Conservation (phyloP, 306 rosid genomes). For the Castanea sativa region DNA sequence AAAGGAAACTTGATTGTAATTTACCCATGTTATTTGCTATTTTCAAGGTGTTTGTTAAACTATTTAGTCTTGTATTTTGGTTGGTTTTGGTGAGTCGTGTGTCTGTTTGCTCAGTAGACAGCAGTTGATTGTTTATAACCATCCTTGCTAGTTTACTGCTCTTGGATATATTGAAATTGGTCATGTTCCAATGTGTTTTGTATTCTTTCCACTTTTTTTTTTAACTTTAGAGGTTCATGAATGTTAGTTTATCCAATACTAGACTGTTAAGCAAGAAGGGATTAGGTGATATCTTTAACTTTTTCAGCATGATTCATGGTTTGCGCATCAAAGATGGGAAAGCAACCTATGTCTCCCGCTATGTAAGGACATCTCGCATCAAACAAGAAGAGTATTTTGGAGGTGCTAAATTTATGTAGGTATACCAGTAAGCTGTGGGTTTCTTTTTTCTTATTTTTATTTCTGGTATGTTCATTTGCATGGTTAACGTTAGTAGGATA, state of each 20-base stretch:
- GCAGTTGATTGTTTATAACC: not conserved
- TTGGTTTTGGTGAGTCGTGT: no score
- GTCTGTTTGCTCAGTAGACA: not conserved
- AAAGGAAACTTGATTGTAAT: not conserved
- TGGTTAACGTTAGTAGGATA: not conserved
- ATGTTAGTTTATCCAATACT: not conserved
- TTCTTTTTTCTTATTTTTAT: not conserved
- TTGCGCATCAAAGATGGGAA: slow-evolving; percentile 94
- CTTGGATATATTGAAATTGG: not conserved
- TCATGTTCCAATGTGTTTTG: slow-evolving; percentile 3
- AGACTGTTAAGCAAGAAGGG: slow-evolving; percentile 2
- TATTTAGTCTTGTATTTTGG: no score
- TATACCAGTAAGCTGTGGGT: slow-evolving; percentile 9
- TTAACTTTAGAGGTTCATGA: not conserved
- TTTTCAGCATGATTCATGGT: slow-evolving; percentile 92
- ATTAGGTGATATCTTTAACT: slow-evolving; percentile 13
- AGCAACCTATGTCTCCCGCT: slow-evolving; percentile 83
- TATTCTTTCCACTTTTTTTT: not conserved
- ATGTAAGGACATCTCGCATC: slow-evolving; percentile 72
- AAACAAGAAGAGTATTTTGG: slow-evolving; percentile 91
- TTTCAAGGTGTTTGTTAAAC: no score
- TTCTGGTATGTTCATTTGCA: not conserved
- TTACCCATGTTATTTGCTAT: not conserved
- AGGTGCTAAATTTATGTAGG: slow-evolving; percentile 86
- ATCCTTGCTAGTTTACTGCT: not conserved